Conservation (phyloP, 1,284 basidiomycete species). For the Chondrostereum purpureum region DNA sequence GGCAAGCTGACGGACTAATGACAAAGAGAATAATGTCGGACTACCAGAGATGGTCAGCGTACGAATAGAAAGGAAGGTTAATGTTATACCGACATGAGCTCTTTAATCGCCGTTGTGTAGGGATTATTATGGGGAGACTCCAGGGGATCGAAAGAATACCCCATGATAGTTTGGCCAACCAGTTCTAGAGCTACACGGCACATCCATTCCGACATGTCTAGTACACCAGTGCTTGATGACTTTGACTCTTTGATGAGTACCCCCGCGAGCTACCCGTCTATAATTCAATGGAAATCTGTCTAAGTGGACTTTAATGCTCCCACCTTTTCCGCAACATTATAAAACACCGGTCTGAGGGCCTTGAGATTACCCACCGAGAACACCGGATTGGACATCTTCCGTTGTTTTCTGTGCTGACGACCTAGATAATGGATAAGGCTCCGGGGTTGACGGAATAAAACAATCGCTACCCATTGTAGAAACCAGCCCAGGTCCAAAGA, state of each 20-base stretch:
- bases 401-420: constrained; percentile 42
- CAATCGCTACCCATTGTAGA: constrained; percentile 28
- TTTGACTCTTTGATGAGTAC: constrained; percentile 19
- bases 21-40: constrained; percentile 37
- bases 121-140: constrained; percentile 35
- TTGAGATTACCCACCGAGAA: constrained; percentile 42
- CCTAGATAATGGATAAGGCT: constrained; percentile 23
- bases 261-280: constrained; percentile 18
- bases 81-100: constrained; percentile 34
- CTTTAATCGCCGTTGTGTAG: constrained; percentile 41
- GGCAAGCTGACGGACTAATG: constrained; percentile 40
- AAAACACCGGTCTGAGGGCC: constrained; percentile 37
- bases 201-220: constrained; percentile 46
- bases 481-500: constrained; percentile 31
- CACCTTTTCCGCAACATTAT: constrained; percentile 39
- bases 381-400: constrained; percentile 43
- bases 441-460: no score
- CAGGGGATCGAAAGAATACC: constrained; percentile 47
- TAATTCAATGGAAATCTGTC: not conserved
- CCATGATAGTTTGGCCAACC: constrained; percentile 41
- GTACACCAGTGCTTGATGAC: constrained; percentile 18
- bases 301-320: constrained; percentile 1
- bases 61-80: not conserved
- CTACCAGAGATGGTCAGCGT: constrained; percentile 21
- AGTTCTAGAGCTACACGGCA: constrained; percentile 44